These are phyloP conservation scores for Pythium plurisporium DNA, from an alignment of 352 stramenopile species.

Conservation along the genomic window DNA sequence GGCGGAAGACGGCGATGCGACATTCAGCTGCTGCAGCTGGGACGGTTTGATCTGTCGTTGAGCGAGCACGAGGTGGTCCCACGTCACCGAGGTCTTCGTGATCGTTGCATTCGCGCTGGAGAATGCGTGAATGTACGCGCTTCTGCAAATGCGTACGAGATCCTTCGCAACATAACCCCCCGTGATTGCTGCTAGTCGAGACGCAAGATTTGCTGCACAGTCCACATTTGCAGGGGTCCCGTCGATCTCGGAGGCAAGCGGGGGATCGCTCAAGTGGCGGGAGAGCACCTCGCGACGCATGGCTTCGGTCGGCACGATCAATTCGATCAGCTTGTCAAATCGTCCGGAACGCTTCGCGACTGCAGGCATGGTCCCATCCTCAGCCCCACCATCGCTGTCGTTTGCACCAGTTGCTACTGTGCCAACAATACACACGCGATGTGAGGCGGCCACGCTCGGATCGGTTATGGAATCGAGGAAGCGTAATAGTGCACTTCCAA, in stretches of 20 bases:
- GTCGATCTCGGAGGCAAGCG: too few relatives aligned
- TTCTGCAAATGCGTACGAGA: constrained; percentile 62
- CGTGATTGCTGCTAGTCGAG: constrained; percentile 49
- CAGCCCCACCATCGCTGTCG: background rate
- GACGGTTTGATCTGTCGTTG: constrained; percentile 65
- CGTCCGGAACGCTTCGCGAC: constrained; percentile 41
- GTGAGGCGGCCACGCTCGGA: background rate
- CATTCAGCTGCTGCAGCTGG: constrained; percentile 70
- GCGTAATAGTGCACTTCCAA: constrained; percentile 60
- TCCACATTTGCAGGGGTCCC: too few relatives aligned
- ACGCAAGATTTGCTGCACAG: background rate
- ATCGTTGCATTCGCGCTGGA: background rate
- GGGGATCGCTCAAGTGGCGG: constrained; percentile 32
- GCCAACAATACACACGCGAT: constrained; percentile 46
- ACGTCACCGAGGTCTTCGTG: constrained; percentile 21
- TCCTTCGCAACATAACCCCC: constrained; percentile 79
- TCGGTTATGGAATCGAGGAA: constrained; percentile 48
- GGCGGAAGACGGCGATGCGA: constrained; percentile 42
- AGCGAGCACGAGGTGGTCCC: constrained; percentile 40
- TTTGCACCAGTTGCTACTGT: constrained; percentile 28
- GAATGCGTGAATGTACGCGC: constrained; percentile 41
- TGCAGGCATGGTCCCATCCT: constrained; percentile 31
- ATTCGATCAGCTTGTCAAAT: constrained; percentile 56
- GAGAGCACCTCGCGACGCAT: constrained; percentile 47
- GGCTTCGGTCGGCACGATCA: constrained; percentile 61